phyloP scores from a whole-genome alignment of 192 early-diverging fungal genomes.

The Mortierella alpina region DNA sequence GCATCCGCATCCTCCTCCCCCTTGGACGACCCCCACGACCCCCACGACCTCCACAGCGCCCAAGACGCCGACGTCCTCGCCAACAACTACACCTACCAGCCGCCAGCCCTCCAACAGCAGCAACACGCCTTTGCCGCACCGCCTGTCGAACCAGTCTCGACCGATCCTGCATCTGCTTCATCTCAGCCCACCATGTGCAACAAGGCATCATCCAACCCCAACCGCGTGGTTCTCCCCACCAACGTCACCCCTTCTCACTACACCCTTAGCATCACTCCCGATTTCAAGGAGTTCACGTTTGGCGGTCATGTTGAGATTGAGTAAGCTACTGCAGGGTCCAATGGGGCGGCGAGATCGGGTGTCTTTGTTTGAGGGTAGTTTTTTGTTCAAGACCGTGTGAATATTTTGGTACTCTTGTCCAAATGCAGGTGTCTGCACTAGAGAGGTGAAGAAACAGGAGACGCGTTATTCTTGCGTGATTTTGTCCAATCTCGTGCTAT shows the following conservation, averaged over 20 bases:
- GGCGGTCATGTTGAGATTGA: conserved; percentile 62
- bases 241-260: conserved; percentile 88
- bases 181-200: conserved; percentile 38
- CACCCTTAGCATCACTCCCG: conserved; percentile 79
- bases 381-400: conserved; percentile 2
- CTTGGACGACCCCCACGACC: conserved; percentile 9
- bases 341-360: too few species aligned
- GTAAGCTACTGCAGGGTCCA: conserved; percentile 8
- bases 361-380: neutral
- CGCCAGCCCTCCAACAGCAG: conserved; percentile 20
- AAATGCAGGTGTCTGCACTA: too few species aligned
- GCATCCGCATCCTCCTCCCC: conserved; percentile 7
- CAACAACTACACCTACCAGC: conserved; percentile 13
- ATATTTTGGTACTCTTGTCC: neutral
- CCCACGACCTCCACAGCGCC: conserved; percentile 1
- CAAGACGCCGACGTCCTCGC: conserved; percentile 8
- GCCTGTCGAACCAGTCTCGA: neutral
- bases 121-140: conserved; percentile 26
- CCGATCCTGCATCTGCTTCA: neutral
- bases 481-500: neutral
- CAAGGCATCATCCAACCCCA: conserved; percentile 40
- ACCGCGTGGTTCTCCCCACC: conserved; percentile 83
- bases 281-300: conserved; percentile 83
- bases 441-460: neutral
- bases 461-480: neutral